Conservation (phyloP, 495 filamentous ascomycete species). For the Talaromyces liani region DNA sequence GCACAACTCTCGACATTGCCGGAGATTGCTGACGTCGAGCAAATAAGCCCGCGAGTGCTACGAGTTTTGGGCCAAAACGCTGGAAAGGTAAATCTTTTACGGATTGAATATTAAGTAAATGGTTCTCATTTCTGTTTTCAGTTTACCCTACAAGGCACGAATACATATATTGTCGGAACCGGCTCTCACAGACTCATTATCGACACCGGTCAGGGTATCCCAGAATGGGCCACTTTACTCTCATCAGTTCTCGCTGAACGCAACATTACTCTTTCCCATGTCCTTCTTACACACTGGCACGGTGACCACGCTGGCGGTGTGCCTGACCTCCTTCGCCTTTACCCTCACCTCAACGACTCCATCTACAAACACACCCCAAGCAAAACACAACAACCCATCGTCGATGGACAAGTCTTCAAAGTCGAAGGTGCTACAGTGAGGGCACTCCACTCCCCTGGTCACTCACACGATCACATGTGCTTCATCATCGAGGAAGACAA, state of each 20-base stretch:
- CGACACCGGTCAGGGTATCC: slow-evolving; percentile 55
- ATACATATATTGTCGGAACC: slow-evolving; percentile 71
- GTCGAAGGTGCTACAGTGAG: slow-evolving; percentile 34
- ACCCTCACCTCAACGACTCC: slow-evolving; percentile 29
- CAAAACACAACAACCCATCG: slow-evolving; percentile 34
- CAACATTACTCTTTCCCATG: slow-evolving; percentile 42
- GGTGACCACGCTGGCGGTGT: slow-evolving; percentile 71
- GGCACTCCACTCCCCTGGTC: slow-evolving; percentile 33
- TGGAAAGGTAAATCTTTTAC: too few species aligned
- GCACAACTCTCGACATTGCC: too few species aligned
- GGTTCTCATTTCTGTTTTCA: not conserved
- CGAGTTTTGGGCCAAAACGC: too few species aligned
- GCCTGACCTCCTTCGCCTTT: slow-evolving; percentile 46
- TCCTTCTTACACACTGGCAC: slow-evolving; percentile 79
- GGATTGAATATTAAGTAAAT: too few species aligned
- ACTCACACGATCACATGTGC: slow-evolving; percentile 40
- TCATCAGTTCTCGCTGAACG: slow-evolving; percentile 11
- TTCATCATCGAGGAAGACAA: slow-evolving; percentile 51
- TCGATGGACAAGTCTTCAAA: slow-evolving; percentile 29
- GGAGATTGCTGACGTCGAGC: too few species aligned
- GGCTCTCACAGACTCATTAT: slow-evolving; percentile 55
- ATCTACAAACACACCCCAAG: slow-evolving; percentile 41
- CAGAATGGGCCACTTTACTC: slow-evolving; percentile 25
- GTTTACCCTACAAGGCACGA: slow-evolving; percentile 52
- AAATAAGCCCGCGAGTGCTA: too few species aligned